Evolutionary conservation across 2,329 filamentous ascomycete genomes (phyloP), one percentile per base, ranked within the genome.

Genomic region (Colletotrichum australisinense): DNA sequence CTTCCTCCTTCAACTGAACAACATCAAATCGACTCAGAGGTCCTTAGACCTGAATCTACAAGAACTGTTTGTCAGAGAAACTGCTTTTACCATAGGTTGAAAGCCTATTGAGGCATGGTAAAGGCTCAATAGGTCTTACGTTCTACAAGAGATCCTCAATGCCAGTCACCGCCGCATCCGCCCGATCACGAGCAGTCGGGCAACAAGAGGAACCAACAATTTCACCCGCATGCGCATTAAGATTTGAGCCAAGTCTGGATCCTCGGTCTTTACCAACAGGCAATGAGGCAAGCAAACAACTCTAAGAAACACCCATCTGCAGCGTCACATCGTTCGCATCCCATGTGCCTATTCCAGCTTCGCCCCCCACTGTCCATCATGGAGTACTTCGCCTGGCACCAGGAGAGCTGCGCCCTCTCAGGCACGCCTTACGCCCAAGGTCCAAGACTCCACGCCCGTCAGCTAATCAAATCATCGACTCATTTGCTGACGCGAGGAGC

Each of bases 381-480:
- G 19, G 42, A 46, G 26, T 35, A 42, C 32, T 14, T 38, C 16
- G 56, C 49, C 22, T 14, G 60, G 49, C 38, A 2, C 7, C 38
- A 42, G 2, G 38, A 19, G 19, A 57, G 35, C 64, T 35, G 58
- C 49, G 22, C 19, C 65, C 38, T 28, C 19, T 30, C 59, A 19
- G 65, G 22, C 53, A 63, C 58, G 65, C 69, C 53, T 69, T 69
- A 59, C 35, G 57, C 64, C 63, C 38, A 42, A 42, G 5, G 38
- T 42, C 14, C 35, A 42, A 42, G 14, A 5, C 38, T 42, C 14
- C 35, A 16, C 0, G 14, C 35, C 38, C 2, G 1, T 42, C 38
- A 42, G 38, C 38, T 49, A 22, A 49, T 49, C 42, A 22, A 49
- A 22, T n/a, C 7, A 63, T 19, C 32, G 26, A 30, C 22, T 11